Conservation (phyloP, 129 eudicot genomes). For the Helianthus annuus region DNA sequence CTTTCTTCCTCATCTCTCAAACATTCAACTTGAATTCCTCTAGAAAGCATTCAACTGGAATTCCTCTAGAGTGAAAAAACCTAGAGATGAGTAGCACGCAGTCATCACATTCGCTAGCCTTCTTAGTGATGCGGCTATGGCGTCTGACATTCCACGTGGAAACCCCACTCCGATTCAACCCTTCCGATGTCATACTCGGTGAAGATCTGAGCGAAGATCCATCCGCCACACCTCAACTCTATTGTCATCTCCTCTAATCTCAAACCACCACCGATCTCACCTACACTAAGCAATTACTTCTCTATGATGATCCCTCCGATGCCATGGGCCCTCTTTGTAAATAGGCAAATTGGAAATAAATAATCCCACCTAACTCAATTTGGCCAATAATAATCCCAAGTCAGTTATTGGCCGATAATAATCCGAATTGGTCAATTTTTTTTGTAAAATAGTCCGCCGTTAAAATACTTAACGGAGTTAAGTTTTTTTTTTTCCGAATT, state of each 20-base stretch:
- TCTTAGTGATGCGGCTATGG: constrained; percentile 96
- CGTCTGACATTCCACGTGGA: constrained; percentile 86
- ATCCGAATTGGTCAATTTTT: too few species aligned
- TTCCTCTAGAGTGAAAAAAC: constrained; percentile 13
- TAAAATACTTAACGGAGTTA: too few species aligned
- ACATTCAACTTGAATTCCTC: too few species aligned
- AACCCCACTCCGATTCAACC: constrained; percentile 73
- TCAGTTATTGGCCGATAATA: too few species aligned
- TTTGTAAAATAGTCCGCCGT: too few species aligned
- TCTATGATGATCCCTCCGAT: constrained; percentile 53
- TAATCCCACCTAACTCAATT: too few species aligned
- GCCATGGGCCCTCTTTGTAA: constrained; percentile 59
- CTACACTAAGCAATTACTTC: constrained; percentile 67
- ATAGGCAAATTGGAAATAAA: too few species aligned
- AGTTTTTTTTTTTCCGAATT: too few species aligned
- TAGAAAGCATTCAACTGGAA: constrained; percentile 20
- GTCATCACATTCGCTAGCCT: constrained; percentile 52
- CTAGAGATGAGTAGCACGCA: constrained; percentile 47
- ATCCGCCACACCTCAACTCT: too few species aligned
- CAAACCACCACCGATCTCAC: constrained; percentile 50
- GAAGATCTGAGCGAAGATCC: constrained; percentile 80
- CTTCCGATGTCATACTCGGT: constrained; percentile 74
- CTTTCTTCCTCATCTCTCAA: neutral
- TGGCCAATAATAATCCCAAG: too few species aligned
- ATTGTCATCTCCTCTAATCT: constrained; percentile 46